Percentiles rank a stretch among this genome's conserved stretches.
These are phyloP conservation scores for Citrullus amarus DNA, from an alignment of 306 rosid species.

Conservation along the genomic window DNA sequence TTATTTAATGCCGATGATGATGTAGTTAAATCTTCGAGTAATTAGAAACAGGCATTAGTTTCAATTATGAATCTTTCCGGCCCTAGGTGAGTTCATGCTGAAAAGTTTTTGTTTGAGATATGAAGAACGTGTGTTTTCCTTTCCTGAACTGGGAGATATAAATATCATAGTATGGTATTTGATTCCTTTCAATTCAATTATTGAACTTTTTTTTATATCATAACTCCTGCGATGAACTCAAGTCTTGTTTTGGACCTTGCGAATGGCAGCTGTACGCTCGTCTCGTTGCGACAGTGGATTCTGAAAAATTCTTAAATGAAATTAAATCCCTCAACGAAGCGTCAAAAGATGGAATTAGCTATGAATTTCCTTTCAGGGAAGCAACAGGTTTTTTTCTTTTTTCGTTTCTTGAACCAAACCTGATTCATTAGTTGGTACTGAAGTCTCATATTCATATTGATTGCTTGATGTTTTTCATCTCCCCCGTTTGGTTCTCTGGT, in stretches of 20 bases:
- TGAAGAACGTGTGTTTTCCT: not conserved
- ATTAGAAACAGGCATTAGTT: not conserved
- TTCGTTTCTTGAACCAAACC: not conserved
- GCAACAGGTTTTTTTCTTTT: conserved; percentile 46
- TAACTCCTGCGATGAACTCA: not conserved
- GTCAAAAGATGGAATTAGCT: conserved; percentile 25
- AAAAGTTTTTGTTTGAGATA: not conserved
- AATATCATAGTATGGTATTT: not conserved
- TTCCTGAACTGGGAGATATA: not conserved
- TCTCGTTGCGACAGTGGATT: conserved; percentile 54
- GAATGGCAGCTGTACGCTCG: conserved; percentile 50
- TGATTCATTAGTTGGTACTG: not conserved
- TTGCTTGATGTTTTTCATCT: not conserved
- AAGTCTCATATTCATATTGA: not conserved
- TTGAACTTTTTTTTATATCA: not conserved
- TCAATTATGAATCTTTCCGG: not conserved
- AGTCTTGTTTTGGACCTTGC: not conserved
- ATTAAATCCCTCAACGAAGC: conserved; percentile 48
- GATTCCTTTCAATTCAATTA: not conserved
- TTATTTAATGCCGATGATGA: not conserved
- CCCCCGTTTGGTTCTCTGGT: not conserved
- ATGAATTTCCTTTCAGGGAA: conserved; percentile 76
- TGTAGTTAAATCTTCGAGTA: not conserved
- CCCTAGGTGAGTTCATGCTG: not conserved
- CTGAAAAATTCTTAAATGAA: conserved; percentile 51